Base-by-base conservation (phyloP, 345 rosid genomes). In the Hevea brasiliensis region DNA sequence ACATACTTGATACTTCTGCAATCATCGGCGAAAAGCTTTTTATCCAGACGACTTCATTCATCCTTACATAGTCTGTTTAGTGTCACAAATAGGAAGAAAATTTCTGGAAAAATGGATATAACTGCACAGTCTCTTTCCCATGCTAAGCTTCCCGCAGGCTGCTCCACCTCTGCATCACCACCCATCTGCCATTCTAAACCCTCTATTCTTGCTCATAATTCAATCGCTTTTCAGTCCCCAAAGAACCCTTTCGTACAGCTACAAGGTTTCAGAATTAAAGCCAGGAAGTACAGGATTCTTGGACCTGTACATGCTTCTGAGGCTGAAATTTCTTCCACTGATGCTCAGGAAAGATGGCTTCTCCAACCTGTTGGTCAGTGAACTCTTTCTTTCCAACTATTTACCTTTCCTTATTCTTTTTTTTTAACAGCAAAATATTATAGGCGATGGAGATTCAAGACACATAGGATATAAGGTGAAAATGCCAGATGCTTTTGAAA, bases 401-500 rank as follows among this genome's bases (percentile, higher is more conserved):
- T 8, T 32, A 20, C 12, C 14, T 17, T 60, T 17, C 17, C 27
- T 20, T 18, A 9, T 32, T 41, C 0, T 23, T 29, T 26, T 2
- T 60, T 60, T 60, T 29, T 6, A 35, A 17, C 10, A 2, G 35
- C 37, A 23, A 61, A 7, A 9, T 35, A 29, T 45, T 54, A 18
- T 61, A 93, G 98, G 98, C 15, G 98, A 92, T 85, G 97, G 98
- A 75, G 99, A 92, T 81, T 58, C 86, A 51, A 86, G 86, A 68
- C 96, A 92, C 84, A 83, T 90, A 68, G 98, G 99, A 20, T 90
- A 41, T 73, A 81, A 88, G 79, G 98, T 85, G 20, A 71, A 86
- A 65, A 84, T 84, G 97, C 97, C 98, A 1, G 86, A 73, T 65
- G 89, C 92, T n/a, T 87, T 92, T 58, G 97, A 89, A 85, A 89